Evolutionary conservation across 805 yeast species (phyloP).

Genomic region (Wickerhamomyces pijperi): DNA sequence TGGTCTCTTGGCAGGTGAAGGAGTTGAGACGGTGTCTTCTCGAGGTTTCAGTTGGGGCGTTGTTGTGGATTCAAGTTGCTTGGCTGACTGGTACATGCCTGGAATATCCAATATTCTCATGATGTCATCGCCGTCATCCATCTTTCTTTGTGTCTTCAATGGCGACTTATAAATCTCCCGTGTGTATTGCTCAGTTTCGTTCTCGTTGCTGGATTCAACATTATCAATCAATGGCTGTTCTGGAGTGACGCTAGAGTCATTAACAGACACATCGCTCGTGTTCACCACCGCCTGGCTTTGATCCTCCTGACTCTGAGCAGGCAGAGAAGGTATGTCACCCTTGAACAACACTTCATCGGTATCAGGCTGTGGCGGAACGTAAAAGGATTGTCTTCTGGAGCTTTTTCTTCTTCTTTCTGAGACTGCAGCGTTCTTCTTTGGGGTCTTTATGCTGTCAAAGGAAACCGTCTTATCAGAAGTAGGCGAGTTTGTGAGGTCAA

Average conservation of each 20-base stretch:
- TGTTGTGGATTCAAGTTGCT: background rate
- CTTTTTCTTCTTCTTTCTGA: constrained; percentile 25
- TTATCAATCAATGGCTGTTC: background rate
- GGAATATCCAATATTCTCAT: background rate
- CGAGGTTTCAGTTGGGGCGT: background rate
- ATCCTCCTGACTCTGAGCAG: constrained; percentile 2
- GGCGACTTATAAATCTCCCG: background rate
- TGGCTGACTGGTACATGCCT: background rate
- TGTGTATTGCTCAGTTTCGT: background rate
- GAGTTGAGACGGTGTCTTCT: no score
- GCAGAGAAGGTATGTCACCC: constrained; percentile 2
- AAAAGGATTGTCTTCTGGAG: constrained; percentile 30
- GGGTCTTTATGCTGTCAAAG: constrained; percentile 15
- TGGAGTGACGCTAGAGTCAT: no score
- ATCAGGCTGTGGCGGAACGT: constrained; percentile 18
- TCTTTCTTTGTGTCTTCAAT: background rate
- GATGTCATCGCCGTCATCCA: background rate
- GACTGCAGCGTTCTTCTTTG: constrained; percentile 7
- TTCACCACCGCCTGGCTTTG: no score
- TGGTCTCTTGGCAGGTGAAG: no score
- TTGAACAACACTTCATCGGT: background rate
- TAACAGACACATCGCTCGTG: background rate
- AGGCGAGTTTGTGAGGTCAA: constrained; percentile 2
- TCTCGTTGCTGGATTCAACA: background rate
- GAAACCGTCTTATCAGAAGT: constrained; percentile 16